phyloP scores from a whole-genome alignment of 2,329 filamentous ascomycete genomes.

The Paraphaeosphaeria minitans region DNA sequence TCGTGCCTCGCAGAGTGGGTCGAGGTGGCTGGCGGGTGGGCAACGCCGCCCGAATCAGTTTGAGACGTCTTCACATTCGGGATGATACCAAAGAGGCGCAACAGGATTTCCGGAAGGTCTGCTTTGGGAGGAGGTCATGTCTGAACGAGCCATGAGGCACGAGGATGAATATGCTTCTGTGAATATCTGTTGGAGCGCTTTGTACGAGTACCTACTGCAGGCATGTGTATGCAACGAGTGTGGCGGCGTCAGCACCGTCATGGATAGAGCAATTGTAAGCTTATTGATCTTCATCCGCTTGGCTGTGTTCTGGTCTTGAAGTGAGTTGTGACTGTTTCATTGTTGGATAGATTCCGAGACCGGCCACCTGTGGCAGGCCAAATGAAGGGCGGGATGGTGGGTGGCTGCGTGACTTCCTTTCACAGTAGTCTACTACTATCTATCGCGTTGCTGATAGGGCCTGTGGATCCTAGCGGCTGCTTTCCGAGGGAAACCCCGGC shows the following conservation, averaged over 20 bases:
- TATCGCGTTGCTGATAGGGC: conserved; percentile 5
- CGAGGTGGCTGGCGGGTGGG: conserved; percentile 93
- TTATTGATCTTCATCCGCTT: background rate
- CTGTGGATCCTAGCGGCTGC: conserved; percentile 3
- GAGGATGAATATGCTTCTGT: conserved; percentile 12
- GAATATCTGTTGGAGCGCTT: conserved; percentile 4
- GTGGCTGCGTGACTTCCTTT: conserved; percentile 10
- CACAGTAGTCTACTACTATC: too few relatives aligned
- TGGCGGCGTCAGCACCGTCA: background rate
- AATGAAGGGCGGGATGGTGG: background rate
- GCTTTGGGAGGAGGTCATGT: background rate
- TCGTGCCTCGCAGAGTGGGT: conserved; percentile 97
- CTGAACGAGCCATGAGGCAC: conserved; percentile 12
- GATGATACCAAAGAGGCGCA: conserved; percentile 10
- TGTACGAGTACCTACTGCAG: too few relatives aligned
- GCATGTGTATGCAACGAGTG: conserved; percentile 7
- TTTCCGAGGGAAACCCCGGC: background rate
- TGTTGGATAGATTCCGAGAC: background rate
- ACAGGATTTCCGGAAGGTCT: background rate
- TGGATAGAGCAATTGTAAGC: background rate
- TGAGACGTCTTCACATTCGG: conserved; percentile 8
- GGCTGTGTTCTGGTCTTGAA: background rate
- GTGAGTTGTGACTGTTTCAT: background rate
- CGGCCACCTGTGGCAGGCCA: background rate
- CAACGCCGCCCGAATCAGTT: conserved; percentile 53